Conservation (phyloP, 805 yeast genomes). For the Saccharomycopsis amapae region DNA sequence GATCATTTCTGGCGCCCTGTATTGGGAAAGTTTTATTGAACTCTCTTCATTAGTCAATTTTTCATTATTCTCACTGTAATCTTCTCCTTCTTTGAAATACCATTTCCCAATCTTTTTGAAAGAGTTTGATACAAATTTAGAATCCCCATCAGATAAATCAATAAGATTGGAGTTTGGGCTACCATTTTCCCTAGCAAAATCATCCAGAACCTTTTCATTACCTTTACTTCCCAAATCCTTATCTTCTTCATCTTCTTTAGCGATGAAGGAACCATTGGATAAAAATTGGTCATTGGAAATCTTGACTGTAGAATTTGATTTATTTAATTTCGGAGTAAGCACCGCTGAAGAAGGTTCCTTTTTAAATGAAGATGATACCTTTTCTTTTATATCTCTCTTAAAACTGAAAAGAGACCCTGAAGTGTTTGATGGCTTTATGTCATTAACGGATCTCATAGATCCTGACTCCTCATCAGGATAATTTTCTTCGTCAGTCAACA, state of each 20-base stretch:
- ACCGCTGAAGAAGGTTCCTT: background rate
- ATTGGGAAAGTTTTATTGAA: too few relatives aligned
- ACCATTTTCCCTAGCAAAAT: slow-evolving; percentile 2
- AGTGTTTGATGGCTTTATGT: background rate
- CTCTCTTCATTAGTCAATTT: slow-evolving; percentile 4
- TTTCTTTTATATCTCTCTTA: slow-evolving; percentile 3
- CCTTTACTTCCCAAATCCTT: slow-evolving; percentile 24
- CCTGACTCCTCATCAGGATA: background rate
- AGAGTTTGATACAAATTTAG: slow-evolving; percentile 38
- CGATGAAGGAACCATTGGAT: slow-evolving; percentile 27
- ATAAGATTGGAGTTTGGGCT: slow-evolving; percentile 20
- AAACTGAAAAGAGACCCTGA: slow-evolving; percentile 10
- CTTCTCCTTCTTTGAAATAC: slow-evolving; percentile 47
- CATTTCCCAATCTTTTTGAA: slow-evolving; percentile 60
- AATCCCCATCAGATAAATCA: slow-evolving; percentile 2
- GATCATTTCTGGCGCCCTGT: slow-evolving; percentile 63
- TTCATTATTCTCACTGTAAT: slow-evolving; percentile 12
- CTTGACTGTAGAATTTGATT: slow-evolving; percentile 23
- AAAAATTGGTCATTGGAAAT: slow-evolving; percentile 27
- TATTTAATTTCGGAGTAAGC: slow-evolving; percentile 18
- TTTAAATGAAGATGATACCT: background rate
- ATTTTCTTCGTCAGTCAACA: slow-evolving; percentile 5
- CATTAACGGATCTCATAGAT: background rate
- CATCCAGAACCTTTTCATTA: slow-evolving; percentile 23
- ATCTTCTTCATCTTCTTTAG: slow-evolving; percentile 10